Evolutionary conservation across 1,284 basidiomycete species (phyloP), one percentile per base, ranked within the genome.

Genomic region (Ceratobasidium sp.): DNA sequence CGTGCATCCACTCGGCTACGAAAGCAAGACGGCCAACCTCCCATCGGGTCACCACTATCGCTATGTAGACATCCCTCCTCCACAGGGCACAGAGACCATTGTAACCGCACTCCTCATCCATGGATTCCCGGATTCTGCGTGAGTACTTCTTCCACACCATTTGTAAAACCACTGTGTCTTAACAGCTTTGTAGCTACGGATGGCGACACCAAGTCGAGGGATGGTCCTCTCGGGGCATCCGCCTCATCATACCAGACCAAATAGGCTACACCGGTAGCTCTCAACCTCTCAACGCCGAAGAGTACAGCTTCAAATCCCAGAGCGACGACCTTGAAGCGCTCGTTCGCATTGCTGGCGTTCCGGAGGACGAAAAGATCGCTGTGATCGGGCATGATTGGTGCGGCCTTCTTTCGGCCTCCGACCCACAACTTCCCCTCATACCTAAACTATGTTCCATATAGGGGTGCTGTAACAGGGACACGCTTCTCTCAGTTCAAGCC

Each of bases 141-240:
- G 52, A 32, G 52, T 32, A 55, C 28, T 8, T 11, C 7, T 55
- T 8, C 8, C 8, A 21, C n/a, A 32, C 28, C 6, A 55, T 16
- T 11, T 6, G 6, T 55, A 26, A 21, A 4, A 38, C 11, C 35
- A 11, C 4, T 11, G 35, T 11, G 11, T 38, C 35, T 38, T 4
- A 38, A 11, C 6, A 5, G 6, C 35, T 38, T 4, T 38, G 35
- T 30, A 71, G 69, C 13, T 71, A 71, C 30, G 57, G 57, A 41
- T 71, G 69, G 69, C 30, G 69, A 9, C 69, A 52, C 32, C 69
- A 71, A 28, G 57, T 71, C 21, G 61, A 71, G n/a, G 69, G 69
- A 49, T 71, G 69, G 69, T 71, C 69, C 11, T 32, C 23, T n/a
- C 69, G 69, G n/a, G 69, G 69, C 13, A 71, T 71, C 13, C 55